Conservation (phyloP, 352 stramenopile genomes). For the Pythium dissotocum region DNA sequence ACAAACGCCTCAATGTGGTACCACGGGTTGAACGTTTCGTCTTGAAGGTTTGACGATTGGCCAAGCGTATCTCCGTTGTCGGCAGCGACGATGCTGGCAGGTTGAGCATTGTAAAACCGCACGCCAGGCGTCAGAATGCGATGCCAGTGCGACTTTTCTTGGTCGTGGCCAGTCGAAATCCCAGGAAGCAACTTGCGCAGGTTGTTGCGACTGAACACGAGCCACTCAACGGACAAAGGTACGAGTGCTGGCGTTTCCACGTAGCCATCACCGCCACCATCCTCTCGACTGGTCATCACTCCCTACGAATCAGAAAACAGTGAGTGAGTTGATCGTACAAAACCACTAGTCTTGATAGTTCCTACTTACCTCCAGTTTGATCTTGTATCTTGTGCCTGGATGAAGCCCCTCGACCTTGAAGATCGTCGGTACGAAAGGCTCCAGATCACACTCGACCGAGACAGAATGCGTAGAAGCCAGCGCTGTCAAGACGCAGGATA, state of each 20-base stretch:
- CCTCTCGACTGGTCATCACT: constrained; percentile 30
- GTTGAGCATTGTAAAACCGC: constrained; percentile 37
- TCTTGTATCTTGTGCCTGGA: constrained; percentile 52
- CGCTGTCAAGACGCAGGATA: constrained; percentile 37
- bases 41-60: constrained; percentile 30
- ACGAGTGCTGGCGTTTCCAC: constrained; percentile 42
- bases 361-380: constrained; percentile 53
- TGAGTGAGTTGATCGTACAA: neutral
- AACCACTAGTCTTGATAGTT: neutral
- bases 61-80: constrained; percentile 49
- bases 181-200: constrained; percentile 29
- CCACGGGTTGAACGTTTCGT: constrained; percentile 64
- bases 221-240: constrained; percentile 48
- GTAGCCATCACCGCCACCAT: constrained; percentile 9
- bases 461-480: constrained; percentile 4
- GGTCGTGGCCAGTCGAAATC: neutral
- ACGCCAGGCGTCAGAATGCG: constrained; percentile 39
- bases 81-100: constrained; percentile 32
- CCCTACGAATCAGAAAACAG: constrained; percentile 30
- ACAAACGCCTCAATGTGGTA: constrained; percentile 49
- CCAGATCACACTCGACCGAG: constrained; percentile 28
- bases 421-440: constrained; percentile 54
- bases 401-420: constrained; percentile 62
- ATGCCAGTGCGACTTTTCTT: constrained; percentile 32
- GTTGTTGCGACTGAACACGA: constrained; percentile 54